Evolutionary conservation across 768 basidiomycete genomes (phyloP).

Genomic region (Macrolepiota fuliginosa): DNA sequence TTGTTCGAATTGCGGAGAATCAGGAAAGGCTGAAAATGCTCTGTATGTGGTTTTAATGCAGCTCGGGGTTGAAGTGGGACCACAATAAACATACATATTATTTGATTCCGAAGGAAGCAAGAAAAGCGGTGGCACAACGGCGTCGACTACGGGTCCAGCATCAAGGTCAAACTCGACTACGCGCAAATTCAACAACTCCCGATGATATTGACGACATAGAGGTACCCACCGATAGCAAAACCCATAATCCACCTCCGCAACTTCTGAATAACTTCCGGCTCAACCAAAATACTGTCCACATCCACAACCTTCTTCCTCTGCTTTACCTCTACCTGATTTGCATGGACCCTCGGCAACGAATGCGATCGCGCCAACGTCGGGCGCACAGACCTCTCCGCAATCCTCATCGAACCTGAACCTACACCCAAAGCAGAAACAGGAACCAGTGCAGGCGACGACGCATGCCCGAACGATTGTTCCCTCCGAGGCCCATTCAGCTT

Average conservation of each 20-base stretch:
- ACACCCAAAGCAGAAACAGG: not conserved
- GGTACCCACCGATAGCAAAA: slow-evolving; percentile 56
- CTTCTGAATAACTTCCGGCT: slow-evolving; percentile 41
- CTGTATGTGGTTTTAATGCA: slow-evolving; percentile 35
- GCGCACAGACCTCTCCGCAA: not conserved
- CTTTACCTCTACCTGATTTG: slow-evolving; percentile 25
- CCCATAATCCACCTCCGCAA: slow-evolving; percentile 69
- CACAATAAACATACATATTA: slow-evolving; percentile 67
- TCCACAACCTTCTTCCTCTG: slow-evolving; percentile 30
- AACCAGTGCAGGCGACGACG: not conserved
- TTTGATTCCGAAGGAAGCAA: slow-evolving; percentile 68
- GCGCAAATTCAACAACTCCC: not conserved
- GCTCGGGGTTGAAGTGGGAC: not conserved
- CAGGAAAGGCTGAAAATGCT: slow-evolving; percentile 91
- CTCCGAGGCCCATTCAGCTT: not conserved
- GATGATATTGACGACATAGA: not conserved
- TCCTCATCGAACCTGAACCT: not conserved
- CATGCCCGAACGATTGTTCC: not conserved
- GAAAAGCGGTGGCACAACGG: slow-evolving; percentile 64
- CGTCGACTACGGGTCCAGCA: slow-evolving; percentile 74
- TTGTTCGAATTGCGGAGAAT: slow-evolving; percentile 82
- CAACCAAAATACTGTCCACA: slow-evolving; percentile 42
- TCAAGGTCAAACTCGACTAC: slow-evolving; percentile 89
- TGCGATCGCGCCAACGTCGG: slow-evolving; percentile 37
- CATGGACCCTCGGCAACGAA: slow-evolving; percentile 40